phyloP scores from a whole-genome alignment of 345 rosid species.

The Populus alba region DNA sequence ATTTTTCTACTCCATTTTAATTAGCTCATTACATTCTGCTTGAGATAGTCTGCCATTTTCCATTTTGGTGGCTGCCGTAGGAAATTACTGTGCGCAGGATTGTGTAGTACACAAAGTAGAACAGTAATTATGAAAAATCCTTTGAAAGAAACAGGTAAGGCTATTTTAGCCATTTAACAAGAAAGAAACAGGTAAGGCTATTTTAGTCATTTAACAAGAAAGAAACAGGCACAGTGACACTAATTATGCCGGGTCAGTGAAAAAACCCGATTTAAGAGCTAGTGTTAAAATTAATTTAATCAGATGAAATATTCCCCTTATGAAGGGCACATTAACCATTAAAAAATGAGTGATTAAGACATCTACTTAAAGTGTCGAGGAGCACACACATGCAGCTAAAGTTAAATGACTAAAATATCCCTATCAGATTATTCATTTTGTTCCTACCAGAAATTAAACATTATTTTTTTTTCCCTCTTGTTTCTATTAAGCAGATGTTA shows the following conservation, averaged over 20 bases:
- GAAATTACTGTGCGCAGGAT: neutral
- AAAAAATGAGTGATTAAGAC: conserved; percentile 4
- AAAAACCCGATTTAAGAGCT: no score
- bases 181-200: neutral
- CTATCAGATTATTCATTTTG: neutral
- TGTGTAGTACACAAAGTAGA: neutral
- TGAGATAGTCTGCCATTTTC: neutral
- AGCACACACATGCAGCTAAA: neutral
- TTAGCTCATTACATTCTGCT: neutral
- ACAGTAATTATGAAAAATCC: no score
- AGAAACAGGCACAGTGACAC: neutral
- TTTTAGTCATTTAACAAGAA: neutral
- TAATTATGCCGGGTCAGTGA: no score
- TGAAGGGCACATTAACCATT: conserved; percentile 12
- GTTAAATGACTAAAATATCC: neutral
- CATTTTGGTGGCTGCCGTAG: neutral
- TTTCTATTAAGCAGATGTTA: conserved; percentile 52
- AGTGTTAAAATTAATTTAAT: no score
- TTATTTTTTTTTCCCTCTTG: neutral
- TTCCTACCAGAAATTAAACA: neutral
- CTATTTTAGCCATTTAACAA: neutral
- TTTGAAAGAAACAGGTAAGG: no score
- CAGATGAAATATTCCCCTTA: neutral
- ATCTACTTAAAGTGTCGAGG: neutral
- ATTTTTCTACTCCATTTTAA: neutral